Base-by-base conservation (phyloP, 352 stramenopile species). In the Phytopythium montanum region DNA sequence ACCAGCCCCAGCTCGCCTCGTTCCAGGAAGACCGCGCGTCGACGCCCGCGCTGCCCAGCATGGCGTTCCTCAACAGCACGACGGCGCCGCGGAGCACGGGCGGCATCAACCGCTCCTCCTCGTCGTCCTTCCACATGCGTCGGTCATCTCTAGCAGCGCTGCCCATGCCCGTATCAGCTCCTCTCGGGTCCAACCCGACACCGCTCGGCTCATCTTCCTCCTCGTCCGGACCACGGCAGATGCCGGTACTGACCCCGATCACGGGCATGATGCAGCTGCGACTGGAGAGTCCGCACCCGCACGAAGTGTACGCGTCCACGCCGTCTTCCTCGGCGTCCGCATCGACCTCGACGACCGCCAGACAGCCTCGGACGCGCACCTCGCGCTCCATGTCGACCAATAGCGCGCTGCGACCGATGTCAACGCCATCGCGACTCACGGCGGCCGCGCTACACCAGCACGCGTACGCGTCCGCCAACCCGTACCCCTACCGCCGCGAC, bases 241-340 rank as follows among this genome's bases (percentile, higher is more conserved):
- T 73, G 21, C 63, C 72, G 2, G 69, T 84, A 42, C 76, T 82
- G 26, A 91, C 81, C 9, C 81, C 81, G 5, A 87, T 91, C 48
- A 75, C 76, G 16, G 79, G 79, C 42, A 88, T 91, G 79, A 91
- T 89, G 79, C 75, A 87, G 56, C 68, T 91, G 31, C 73, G 74
- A 23, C 68, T 91, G 23, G 75, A 82, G 54, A 87, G 56, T 23
- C 76, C 69, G 14, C 73, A 69, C 42, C 64, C 67, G 14, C 68
- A 59, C 51, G 23, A 66, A 14, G 63, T 48, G 5, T 66, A 70
- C 18, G 38, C 52, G 19, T 56, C 65, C 13, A 69, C 64, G 3
- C 57, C 60, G n/a, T 75, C 73, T 12, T 70, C 69, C 19, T 54
- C 60, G 9, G 3, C 41, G 4, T 48, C 41, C 19, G 65, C 70